phyloP scores from a whole-genome alignment of 352 stramenopile genomes.

The Plasmopara viticola region DNA sequence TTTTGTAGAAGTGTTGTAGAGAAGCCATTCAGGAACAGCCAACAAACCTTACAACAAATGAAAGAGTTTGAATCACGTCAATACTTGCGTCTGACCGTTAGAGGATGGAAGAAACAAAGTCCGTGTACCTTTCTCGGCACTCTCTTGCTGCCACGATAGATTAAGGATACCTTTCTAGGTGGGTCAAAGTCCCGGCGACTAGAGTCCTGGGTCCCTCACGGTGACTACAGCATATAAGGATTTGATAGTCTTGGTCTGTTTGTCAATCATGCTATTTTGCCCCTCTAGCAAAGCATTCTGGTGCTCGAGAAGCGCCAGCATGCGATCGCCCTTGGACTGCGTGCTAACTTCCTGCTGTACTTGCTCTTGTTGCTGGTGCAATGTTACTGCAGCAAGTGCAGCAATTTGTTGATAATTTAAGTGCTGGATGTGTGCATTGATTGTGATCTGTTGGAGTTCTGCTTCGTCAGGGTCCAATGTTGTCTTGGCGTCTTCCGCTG shows the following conservation, averaged over 20 bases:
- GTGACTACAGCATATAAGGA: slow-evolving; percentile 25
- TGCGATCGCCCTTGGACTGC: slow-evolving; percentile 25
- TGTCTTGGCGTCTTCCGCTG: slow-evolving; percentile 2
- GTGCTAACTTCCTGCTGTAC: slow-evolving; percentile 3
- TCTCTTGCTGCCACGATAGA: too few relatives aligned
- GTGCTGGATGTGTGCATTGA: slow-evolving; percentile 18
- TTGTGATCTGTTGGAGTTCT: slow-evolving; percentile 19
- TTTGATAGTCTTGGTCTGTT: slow-evolving; percentile 30
- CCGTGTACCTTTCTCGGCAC: too few relatives aligned
- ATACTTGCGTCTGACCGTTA: not conserved
- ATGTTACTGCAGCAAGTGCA: slow-evolving; percentile 4
- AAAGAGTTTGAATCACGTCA: not conserved
- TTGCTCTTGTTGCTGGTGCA: slow-evolving; percentile 14
- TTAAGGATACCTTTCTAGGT: not conserved
- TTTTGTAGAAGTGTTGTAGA: not conserved
- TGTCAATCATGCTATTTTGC: slow-evolving; percentile 32
- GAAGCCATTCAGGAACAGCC: not conserved
- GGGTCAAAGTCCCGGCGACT: not conserved
- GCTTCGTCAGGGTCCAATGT: slow-evolving; percentile 10
- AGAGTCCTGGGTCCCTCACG: slow-evolving; percentile 6
- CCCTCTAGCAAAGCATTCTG: slow-evolving; percentile 31
- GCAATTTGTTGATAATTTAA: slow-evolving; percentile 20
- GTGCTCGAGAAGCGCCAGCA: slow-evolving; percentile 30
- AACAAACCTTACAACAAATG: not conserved
- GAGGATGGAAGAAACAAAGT: too few relatives aligned